These are phyloP conservation scores for Yamadazyma endophytica DNA, from an alignment of 805 yeast species.

Conservation along the genomic window DNA sequence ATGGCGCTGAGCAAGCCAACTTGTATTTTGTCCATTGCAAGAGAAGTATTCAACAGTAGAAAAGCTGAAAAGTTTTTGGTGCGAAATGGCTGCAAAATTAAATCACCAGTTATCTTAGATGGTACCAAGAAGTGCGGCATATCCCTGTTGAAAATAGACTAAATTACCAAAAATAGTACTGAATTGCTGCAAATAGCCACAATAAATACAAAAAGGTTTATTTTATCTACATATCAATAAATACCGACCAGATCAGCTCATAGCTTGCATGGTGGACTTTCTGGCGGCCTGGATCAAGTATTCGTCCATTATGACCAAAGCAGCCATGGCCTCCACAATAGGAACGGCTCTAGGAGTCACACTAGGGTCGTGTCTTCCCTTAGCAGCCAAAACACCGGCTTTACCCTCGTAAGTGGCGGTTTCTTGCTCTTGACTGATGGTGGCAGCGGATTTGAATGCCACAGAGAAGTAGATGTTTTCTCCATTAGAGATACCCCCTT, in stretches of 20 bases:
- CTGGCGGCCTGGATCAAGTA: slow-evolving; percentile 83
- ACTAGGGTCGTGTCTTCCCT: slow-evolving; percentile 98
- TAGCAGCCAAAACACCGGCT: slow-evolving; percentile 84
- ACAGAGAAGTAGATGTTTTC: slow-evolving; percentile 91
- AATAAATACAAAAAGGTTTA: no score
- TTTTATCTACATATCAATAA: no score
- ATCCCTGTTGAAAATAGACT: no score
- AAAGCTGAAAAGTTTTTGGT: no score
- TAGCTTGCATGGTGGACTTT: slow-evolving; percentile 31
- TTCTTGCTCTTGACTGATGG: slow-evolving; percentile 87
- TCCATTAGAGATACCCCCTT: slow-evolving; percentile 97
- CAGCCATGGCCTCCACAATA: slow-evolving; percentile 97
- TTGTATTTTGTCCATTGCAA: slow-evolving; percentile 26
- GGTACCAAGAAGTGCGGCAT: no score
- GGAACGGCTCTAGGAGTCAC: slow-evolving; percentile 99
- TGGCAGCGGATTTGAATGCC: slow-evolving; percentile 98
- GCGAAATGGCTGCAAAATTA: no score
- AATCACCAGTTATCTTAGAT: no score
- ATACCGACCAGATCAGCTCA: no score
- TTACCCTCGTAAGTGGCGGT: slow-evolving; percentile 88
- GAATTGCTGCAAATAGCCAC: no score
- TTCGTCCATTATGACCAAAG: slow-evolving; percentile 87
- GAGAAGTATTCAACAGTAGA: neutral
- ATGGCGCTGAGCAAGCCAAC: slow-evolving; percentile 19
- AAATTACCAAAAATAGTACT: no score